These are phyloP conservation scores for Farysia itapuensis DNA, from an alignment of 1,284 basidiomycete species.

Conservation along the genomic window DNA sequence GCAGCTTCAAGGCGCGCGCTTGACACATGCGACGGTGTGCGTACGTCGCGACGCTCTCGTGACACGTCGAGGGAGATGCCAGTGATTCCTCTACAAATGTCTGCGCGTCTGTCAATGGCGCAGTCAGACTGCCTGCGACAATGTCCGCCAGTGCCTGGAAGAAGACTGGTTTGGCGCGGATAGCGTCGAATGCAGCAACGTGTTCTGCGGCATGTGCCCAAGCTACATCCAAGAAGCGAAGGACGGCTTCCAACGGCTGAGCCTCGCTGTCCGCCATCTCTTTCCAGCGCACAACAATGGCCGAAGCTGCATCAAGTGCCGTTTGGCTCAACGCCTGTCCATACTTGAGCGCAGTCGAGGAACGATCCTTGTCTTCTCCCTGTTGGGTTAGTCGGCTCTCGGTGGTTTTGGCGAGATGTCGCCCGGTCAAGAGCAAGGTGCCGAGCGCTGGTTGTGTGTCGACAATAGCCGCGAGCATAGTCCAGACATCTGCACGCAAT, in stretches of 20 bases:
- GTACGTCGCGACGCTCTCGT: conserved; percentile 54
- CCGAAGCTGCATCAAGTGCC: conserved; percentile 65
- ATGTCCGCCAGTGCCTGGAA: conserved; percentile 71
- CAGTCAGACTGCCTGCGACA: conserved; percentile 69
- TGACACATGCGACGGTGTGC: conserved; percentile 74
- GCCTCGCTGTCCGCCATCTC: conserved; percentile 64
- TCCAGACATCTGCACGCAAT: conserved; percentile 76
- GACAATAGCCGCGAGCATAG: conserved; percentile 77
- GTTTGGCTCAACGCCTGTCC: conserved; percentile 40
- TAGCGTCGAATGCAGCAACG: conserved; percentile 66
- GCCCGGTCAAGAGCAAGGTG: conserved; percentile 75
- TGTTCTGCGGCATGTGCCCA: conserved; percentile 83
- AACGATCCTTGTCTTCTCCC: not conserved
- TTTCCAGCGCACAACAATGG: conserved; percentile 73
- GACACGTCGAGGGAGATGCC: conserved; percentile 61
- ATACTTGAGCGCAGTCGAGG: conserved; percentile 2
- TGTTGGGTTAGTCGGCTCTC: conserved; percentile 34
- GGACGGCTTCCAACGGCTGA: conserved; percentile 72
- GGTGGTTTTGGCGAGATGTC: conserved; percentile 63
- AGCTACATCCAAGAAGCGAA: conserved; percentile 77
- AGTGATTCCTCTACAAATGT: conserved; percentile 6
- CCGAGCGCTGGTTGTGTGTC: conserved; percentile 86
- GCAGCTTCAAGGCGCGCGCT: conserved; percentile 72
- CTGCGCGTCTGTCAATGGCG: conserved; percentile 17
- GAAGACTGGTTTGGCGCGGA: conserved; percentile 67